These are phyloP conservation scores for Casuarina cunninghamiana DNA, from an alignment of 306 rosid genomes.

Conservation along the genomic window DNA sequence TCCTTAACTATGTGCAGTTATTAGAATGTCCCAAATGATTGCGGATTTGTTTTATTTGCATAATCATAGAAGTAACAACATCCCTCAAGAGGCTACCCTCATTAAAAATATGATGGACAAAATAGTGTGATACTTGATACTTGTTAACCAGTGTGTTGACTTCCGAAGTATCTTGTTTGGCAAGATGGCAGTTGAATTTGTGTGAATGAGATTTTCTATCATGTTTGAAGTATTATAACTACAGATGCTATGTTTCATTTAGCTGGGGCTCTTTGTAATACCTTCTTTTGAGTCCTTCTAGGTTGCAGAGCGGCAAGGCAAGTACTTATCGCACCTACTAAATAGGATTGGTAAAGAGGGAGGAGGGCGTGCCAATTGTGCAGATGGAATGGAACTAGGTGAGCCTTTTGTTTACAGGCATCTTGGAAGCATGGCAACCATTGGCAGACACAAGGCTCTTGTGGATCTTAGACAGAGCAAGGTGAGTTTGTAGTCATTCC, in stretches of 20 bases:
- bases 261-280: slow-evolving; percentile 4
- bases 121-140: background rate
- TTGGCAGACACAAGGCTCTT: slow-evolving; percentile 96
- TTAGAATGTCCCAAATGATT: background rate
- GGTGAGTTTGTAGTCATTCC: slow-evolving; percentile 40
- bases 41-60: background rate
- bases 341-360: slow-evolving; percentile 71
- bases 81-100: background rate
- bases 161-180: background rate
- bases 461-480: slow-evolving; percentile 93
- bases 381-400: slow-evolving; percentile 52
- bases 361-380: slow-evolving; percentile 65
- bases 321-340: slow-evolving; percentile 59
- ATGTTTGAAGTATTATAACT: background rate
- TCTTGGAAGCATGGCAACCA: slow-evolving; percentile 93
- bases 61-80: background rate
- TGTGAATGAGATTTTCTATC: background rate
- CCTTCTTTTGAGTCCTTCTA: slow-evolving; percentile 30
- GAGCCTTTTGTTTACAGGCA: slow-evolving; percentile 85
- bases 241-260: slow-evolving; percentile 1
- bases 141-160: background rate
- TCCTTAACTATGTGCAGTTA: slow-evolving; percentile 5
- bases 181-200: too few relatives aligned
- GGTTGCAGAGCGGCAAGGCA: slow-evolving; percentile 99
- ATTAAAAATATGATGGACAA: background rate